Evolutionary conservation across 2,329 filamentous ascomycete genomes (phyloP).

Genomic region (Sarocladium oryzae): DNA sequence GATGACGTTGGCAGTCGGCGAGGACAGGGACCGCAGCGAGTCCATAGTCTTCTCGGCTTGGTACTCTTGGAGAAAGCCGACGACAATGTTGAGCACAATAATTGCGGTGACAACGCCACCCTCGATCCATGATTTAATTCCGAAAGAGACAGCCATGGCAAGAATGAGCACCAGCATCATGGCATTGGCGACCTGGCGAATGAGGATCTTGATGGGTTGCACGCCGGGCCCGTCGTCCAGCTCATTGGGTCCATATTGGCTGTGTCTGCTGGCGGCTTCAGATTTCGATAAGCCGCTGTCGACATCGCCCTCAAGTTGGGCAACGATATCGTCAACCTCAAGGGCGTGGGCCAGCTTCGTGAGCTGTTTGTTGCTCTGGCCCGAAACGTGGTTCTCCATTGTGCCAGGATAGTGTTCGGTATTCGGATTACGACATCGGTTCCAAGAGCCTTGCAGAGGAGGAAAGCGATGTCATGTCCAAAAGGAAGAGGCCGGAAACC

Average conservation of each 20-base stretch:
- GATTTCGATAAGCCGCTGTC: slow-evolving; percentile 44
- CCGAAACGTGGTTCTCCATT: slow-evolving; percentile 19
- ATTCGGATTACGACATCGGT: neutral
- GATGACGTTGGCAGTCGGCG: slow-evolving; percentile 36
- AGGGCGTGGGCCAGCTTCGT: slow-evolving; percentile 51
- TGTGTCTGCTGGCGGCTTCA: slow-evolving; percentile 43
- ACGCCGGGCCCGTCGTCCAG: slow-evolving; percentile 40
- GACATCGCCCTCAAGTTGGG: slow-evolving; percentile 44
- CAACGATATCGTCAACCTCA: slow-evolving; percentile 36
- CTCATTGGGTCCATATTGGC: slow-evolving; percentile 51
- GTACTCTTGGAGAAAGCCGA: slow-evolving; percentile 42
- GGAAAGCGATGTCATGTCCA: too few relatives aligned
- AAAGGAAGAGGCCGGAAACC: neutral
- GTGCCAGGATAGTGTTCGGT: neutral
- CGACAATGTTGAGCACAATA: slow-evolving; percentile 50
- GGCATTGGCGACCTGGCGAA: slow-evolving; percentile 52
- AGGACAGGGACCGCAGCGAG: slow-evolving; percentile 36
- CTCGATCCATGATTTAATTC: slow-evolving; percentile 53
- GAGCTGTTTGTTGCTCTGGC: slow-evolving; percentile 29
- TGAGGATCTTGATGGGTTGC: slow-evolving; percentile 48
- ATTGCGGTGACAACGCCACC: slow-evolving; percentile 52
- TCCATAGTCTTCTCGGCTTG: slow-evolving; percentile 44
- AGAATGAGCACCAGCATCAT: slow-evolving; percentile 51
- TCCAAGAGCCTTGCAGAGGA: neutral
- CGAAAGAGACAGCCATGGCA: slow-evolving; percentile 52